A percentile compares a stretch with the other conserved stretches of the same genome.
These are phyloP conservation scores for Symbiodinium pilosum DNA, from an alignment of 73 alveolate species.

Conservation along the genomic window DNA sequence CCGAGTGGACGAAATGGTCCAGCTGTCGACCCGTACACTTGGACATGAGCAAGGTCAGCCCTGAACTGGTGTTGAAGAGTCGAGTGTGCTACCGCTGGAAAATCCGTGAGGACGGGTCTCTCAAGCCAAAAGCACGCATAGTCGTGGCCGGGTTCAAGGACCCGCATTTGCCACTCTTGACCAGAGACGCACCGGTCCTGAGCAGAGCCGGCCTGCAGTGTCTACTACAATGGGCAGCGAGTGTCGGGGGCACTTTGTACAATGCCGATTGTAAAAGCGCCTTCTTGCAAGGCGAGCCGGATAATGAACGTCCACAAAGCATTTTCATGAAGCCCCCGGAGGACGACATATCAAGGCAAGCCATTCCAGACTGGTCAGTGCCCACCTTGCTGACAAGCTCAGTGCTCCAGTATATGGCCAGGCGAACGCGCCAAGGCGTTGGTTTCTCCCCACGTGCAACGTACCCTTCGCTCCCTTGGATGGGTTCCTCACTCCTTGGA, in stretches of 20 bases:
- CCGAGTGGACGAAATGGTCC: constrained; percentile 32
- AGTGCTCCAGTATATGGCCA: constrained; percentile 39
- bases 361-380: background rate
- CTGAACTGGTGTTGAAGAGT: background rate
- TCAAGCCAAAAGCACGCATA: constrained; percentile 18
- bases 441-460: background rate
- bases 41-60: background rate
- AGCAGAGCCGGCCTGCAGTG: background rate
- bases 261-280: constrained; percentile 13
- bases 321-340: constrained; percentile 20
- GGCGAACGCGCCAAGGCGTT: background rate
- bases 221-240: background rate
- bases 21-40: background rate
- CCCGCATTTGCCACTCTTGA: background rate
- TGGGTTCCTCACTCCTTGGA: background rate
- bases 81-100: constrained; percentile 39
- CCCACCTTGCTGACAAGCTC: background rate
- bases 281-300: constrained; percentile 8
- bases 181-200: background rate
- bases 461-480: background rate
- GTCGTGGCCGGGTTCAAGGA: constrained; percentile 13
- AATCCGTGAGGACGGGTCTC: background rate
- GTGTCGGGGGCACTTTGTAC: background rate
- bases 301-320: background rate
- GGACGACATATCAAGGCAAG: background rate